phyloP scores from a whole-genome alignment of 257 asterid genomes.

The Paulownia fortunei region DNA sequence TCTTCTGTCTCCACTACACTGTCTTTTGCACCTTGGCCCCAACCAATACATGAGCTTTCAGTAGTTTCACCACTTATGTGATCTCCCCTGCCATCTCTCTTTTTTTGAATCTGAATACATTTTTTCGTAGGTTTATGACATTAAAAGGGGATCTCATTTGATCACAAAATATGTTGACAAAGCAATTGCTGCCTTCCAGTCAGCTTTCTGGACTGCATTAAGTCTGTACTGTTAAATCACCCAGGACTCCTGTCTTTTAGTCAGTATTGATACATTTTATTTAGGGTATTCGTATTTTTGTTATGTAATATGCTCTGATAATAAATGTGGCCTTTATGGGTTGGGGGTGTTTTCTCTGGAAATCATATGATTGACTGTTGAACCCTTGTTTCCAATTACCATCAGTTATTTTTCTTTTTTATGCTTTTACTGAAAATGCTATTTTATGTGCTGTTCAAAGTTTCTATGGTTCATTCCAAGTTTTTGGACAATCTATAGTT shows the following conservation, averaged over 20 bases:
- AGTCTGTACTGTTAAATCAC: not conserved
- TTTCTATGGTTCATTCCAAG: not conserved
- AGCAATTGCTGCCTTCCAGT: not conserved
- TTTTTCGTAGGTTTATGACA: conserved; percentile 8
- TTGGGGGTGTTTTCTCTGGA: conserved; percentile 14
- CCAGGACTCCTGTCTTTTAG: conserved; percentile 3
- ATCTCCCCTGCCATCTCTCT: not conserved
- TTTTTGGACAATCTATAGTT: conserved; percentile 14
- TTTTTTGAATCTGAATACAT: conserved; percentile 4
- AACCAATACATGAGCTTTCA: not conserved
- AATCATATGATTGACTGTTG: conserved; percentile 1
- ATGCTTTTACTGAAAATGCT: conserved; percentile 15
- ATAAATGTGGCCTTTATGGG: not conserved
- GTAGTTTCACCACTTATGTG: not conserved
- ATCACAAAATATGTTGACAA: not conserved
- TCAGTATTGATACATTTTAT: not conserved
- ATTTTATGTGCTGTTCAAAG: not conserved
- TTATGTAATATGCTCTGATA: conserved; percentile 8
- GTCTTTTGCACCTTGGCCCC: not conserved
- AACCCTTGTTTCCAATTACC: conserved; percentile 3
- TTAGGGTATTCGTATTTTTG: not conserved
- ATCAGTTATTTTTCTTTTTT: not conserved
- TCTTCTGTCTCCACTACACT: not conserved
- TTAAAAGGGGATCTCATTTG: not conserved
- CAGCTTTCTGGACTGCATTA: conserved; percentile 9